Base-by-base conservation (phyloP, 164 flowering plant genomes). In the Magnolia sinica region DNA sequence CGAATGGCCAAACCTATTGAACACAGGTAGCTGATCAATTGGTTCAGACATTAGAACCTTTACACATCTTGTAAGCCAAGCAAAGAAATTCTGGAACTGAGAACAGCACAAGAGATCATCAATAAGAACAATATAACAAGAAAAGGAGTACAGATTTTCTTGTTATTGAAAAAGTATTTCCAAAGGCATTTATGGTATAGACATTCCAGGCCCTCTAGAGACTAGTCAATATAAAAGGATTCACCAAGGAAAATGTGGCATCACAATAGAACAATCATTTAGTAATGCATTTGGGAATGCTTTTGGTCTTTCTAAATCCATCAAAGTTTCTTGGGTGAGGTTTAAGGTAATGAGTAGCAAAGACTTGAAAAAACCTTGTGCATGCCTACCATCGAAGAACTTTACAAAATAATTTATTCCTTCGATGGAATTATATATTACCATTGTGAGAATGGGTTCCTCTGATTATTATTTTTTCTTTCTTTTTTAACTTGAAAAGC, bases 71-170 rank as follows among this genome's bases (percentile, higher is more conserved):
- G 88, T 83, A 50, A 96, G 91, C 99, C 99, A 96, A 79, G 81
- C 86, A 85, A 94, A 96, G 87, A 96, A 96, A 81, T 92, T 94
- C 78, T 96, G 89, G 78, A 90, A 96, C 99, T 96, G 95, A 75
- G 86, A 79, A 27, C 73, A 3, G 5, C n/a, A 1, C 5, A 22
- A 58, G 50, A 70, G 55, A 70, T 70, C 49, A 68, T 18, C 71
- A 68, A 14, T 20, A 8, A 68, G 19, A 31, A 24, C 29, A 11
- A 31, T 31, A 68, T 10, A 68, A 29, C 45, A 29, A 31, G 61
- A 22, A 65, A 16, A 24, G 7, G 22, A 63, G 20, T 63, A 22
- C 65, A 63, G 65, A 7, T 3, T 3, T 37, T 37, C 45, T 37
- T 37, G n/a, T 63, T 63, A 63, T 63, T 66, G 27, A 11, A 13